These are phyloP conservation scores for Geoglossum glabrum DNA, from an alignment of 495 filamentous ascomycete species.

Conservation along the genomic window DNA sequence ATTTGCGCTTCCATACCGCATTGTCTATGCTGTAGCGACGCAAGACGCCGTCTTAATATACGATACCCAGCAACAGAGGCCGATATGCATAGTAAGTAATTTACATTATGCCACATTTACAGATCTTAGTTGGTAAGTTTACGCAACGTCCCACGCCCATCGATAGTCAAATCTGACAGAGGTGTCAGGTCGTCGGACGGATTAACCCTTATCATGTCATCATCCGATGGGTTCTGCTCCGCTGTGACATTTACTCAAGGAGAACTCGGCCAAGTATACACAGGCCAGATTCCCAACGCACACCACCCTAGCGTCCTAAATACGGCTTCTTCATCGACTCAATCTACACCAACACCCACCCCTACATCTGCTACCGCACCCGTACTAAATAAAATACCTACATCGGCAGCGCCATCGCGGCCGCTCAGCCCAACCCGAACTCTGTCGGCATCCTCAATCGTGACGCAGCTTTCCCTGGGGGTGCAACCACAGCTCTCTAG, in stretches of 20 bases:
- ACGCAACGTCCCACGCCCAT: neutral
- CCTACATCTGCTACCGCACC: constrained; percentile 33
- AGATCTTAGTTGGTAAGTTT: constrained; percentile 73
- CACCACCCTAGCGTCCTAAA: constrained; percentile 23
- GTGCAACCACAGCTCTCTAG: neutral
- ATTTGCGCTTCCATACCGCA: constrained; percentile 76
- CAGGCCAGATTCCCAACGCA: constrained; percentile 35
- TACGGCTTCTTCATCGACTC: constrained; percentile 28
- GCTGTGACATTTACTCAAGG: constrained; percentile 63
- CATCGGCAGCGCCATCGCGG: constrained; percentile 26
- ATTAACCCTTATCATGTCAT: constrained; percentile 79
- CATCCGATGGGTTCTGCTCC: constrained; percentile 95
- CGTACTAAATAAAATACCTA: neutral
- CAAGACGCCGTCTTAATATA: constrained; percentile 93
- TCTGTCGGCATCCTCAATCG: constrained; percentile 69
- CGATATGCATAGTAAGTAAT: constrained; percentile 85
- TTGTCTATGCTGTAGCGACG: constrained; percentile 93
- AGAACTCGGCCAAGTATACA: constrained; percentile 76
- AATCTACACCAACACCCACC: constrained; percentile 44
- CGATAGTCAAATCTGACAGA: constrained; percentile 11
- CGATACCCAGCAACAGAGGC: constrained; percentile 91
- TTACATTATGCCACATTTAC: constrained; percentile 94
- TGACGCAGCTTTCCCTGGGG: constrained; percentile 31
- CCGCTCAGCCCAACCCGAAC: constrained; percentile 63
- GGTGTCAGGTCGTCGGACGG: constrained; percentile 76